Evolutionary conservation across 1,284 basidiomycete genomes (phyloP).

Genomic region (Singerocomus inundabilis): DNA sequence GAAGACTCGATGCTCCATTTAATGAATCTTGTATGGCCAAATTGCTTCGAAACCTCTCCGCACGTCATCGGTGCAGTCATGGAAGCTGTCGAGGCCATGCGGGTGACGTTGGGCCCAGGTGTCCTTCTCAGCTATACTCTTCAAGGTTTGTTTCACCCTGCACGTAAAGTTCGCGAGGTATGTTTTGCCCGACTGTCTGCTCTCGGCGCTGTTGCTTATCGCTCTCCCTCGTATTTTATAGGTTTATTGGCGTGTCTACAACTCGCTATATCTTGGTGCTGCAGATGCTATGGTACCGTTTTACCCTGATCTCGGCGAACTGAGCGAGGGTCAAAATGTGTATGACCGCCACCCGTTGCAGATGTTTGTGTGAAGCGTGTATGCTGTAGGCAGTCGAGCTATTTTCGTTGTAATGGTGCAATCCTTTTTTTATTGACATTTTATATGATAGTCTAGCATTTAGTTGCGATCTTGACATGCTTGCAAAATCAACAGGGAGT

Average conservation of each 20-base stretch:
- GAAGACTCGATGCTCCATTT: conserved; percentile 98
- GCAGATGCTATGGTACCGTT: conserved; percentile 91
- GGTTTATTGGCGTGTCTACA: conserved; percentile 92
- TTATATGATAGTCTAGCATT: no score
- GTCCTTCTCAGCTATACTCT: conserved; percentile 87
- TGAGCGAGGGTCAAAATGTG: conserved; percentile 85
- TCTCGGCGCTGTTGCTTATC: conserved; percentile 1
- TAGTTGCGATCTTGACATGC: no score
- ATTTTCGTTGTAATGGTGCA: conserved; percentile 10
- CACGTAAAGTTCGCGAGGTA: conserved; percentile 93
- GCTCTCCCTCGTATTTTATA: conserved; percentile 10
- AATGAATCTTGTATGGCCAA: conserved; percentile 99
- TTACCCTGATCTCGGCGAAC: conserved; percentile 86
- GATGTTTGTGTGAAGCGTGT: conserved; percentile 61
- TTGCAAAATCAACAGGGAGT: no score
- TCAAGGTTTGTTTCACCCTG: conserved; percentile 95
- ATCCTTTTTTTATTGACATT: not conserved
- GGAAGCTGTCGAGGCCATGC: conserved; percentile 97
- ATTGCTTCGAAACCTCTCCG: conserved; percentile 97
- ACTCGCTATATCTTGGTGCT: conserved; percentile 86
- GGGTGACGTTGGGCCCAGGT: conserved; percentile 92
- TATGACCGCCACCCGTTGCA: conserved; percentile 85
- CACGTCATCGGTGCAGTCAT: conserved; percentile 98
- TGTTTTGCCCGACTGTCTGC: conserved; percentile 16
- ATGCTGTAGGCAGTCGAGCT: conserved; percentile 3